Evolutionary conservation across 352 stramenopile genomes (phyloP).

Genomic region (Phytophthora citricola): DNA sequence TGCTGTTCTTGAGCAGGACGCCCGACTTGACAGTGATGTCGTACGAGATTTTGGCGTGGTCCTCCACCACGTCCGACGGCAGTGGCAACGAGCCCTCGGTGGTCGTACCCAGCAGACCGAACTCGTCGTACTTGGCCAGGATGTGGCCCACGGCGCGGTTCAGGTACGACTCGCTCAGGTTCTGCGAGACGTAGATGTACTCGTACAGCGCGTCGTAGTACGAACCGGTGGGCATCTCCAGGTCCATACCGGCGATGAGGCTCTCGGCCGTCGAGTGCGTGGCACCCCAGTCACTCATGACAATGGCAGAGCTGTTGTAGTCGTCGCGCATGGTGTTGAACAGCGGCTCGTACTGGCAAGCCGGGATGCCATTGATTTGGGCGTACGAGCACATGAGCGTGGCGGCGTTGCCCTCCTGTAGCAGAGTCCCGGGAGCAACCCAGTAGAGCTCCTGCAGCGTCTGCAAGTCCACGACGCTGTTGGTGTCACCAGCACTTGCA

Average conservation of each 20-base stretch:
- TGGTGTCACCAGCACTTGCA: constrained; percentile 27
- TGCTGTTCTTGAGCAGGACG: constrained; percentile 40
- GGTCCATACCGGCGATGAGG: constrained; percentile 39
- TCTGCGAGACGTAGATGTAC: constrained; percentile 44
- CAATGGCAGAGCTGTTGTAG: constrained; percentile 42
- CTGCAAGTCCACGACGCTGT: constrained; percentile 39
- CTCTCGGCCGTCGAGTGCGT: constrained; percentile 40
- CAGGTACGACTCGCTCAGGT: constrained; percentile 45
- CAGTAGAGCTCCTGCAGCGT: constrained; percentile 39
- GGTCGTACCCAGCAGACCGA: constrained; percentile 33
- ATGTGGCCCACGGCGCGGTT: constrained; percentile 38
- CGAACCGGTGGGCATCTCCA: constrained; percentile 39
- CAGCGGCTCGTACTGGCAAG: constrained; percentile 37
- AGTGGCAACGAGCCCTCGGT: constrained; percentile 33
- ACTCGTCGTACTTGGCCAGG: constrained; percentile 44
- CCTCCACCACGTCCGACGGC: constrained; percentile 28
- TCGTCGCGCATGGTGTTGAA: constrained; percentile 41
- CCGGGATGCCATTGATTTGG: constrained; percentile 37
- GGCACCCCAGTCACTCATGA: constrained; percentile 41
- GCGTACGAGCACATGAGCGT: constrained; percentile 47
- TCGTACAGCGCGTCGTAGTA: constrained; percentile 46
- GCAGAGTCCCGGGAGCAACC: constrained; percentile 34
- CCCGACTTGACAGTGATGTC: constrained; percentile 45
- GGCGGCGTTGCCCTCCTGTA: constrained; percentile 40
- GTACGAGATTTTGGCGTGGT: constrained; percentile 37